phyloP scores from a whole-genome alignment of 768 basidiomycete species.

The Trametes meyenii region DNA sequence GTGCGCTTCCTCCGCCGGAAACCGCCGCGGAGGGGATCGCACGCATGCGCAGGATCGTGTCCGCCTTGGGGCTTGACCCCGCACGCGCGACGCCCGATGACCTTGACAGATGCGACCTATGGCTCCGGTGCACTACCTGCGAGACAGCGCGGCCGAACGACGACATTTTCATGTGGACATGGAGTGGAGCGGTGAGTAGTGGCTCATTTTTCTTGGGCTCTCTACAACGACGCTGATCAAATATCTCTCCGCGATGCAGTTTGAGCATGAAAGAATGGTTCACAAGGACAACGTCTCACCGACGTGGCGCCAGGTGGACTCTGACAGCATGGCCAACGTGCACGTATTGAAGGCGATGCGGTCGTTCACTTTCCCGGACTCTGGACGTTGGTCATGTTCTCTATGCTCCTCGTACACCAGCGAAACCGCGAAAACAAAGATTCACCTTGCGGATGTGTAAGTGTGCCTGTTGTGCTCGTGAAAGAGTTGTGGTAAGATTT shows the following conservation, averaged over 20 bases:
- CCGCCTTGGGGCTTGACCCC: neutral
- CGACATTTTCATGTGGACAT: neutral
- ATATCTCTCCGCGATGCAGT: neutral
- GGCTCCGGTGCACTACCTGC: neutral
- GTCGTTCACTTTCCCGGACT: neutral
- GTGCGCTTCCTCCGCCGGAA: neutral
- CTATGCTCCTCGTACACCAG: neutral
- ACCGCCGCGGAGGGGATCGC: neutral
- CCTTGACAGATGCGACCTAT: neutral
- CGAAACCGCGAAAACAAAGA: neutral
- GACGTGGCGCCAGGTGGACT: neutral
- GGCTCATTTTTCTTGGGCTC: neutral
- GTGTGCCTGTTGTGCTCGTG: neutral
- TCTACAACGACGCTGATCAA: neutral
- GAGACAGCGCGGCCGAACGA: neutral
- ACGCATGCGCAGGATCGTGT: neutral
- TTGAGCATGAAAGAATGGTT: neutral
- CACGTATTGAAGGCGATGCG: neutral
- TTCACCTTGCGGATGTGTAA: neutral
- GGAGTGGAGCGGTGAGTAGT: neutral
- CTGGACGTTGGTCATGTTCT: neutral
- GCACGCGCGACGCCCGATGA: neutral
- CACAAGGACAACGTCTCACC: neutral
- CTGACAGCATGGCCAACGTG: neutral
- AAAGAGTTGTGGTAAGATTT: neutral